Conservation (phyloP, 164 flowering plant genomes). For the Liriodendron chinense region DNA sequence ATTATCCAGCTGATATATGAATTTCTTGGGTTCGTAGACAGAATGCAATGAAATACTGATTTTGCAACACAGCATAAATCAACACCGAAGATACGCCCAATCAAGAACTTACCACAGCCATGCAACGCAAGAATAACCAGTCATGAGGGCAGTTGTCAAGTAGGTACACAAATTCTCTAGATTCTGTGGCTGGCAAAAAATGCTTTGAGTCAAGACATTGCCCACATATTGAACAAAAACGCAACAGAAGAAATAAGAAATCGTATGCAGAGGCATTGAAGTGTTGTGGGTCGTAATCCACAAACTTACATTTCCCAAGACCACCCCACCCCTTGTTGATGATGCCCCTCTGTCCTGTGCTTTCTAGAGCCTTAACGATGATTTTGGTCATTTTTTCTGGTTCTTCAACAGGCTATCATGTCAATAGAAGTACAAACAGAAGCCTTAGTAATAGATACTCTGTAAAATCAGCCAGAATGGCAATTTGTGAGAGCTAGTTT, state of each 20-base stretch:
- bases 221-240: neutral
- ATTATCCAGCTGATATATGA: neutral
- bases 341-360: constrained; percentile 87
- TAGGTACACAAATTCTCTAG: constrained; percentile 65
- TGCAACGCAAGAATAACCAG: constrained; percentile 89
- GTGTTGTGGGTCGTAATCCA: neutral
- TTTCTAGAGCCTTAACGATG: constrained; percentile 80
- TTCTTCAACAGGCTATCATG: constrained; percentile 83
- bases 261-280: neutral
- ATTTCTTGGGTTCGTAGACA: neutral
- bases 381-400: constrained; percentile 89
- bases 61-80: neutral
- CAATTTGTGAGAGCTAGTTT: neutral
- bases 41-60: neutral
- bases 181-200: constrained; percentile 64
- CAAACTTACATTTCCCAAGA: constrained; percentile 81
- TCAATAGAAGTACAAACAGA: neutral
- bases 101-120: constrained; percentile 76
- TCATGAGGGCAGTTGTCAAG: constrained; percentile 93
- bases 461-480: neutral
- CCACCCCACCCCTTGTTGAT: constrained; percentile 99
- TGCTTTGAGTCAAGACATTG: neutral
- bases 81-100: neutral
- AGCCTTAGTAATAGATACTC: neutral
- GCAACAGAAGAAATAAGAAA: neutral